phyloP scores from a whole-genome alignment of 1,139 yeast genomes.

The Saccharomycopsis hybrid region DNA sequence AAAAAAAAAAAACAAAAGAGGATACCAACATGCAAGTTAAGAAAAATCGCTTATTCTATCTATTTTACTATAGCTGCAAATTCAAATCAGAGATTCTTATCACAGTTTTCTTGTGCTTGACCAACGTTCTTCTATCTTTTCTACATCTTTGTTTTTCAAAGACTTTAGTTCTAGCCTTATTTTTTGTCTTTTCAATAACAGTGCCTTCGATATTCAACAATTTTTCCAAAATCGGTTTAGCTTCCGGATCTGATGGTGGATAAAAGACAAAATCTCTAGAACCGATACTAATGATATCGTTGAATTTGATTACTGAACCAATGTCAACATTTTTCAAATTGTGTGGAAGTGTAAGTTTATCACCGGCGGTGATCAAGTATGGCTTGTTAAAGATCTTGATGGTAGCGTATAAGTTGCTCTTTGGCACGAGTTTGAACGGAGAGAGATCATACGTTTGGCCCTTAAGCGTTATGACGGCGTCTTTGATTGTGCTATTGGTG shows the following conservation, averaged over 20 bases:
- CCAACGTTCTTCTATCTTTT: slow-evolving; percentile 69
- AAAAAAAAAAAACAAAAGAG: no score
- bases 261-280: slow-evolving; percentile 46
- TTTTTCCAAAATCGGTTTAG: slow-evolving; percentile 35
- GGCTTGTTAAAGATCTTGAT: slow-evolving; percentile 79
- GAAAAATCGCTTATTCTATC: no score
- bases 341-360: slow-evolving; percentile 71
- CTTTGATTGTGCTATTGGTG: neutral
- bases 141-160: slow-evolving; percentile 75
- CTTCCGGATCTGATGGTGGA: slow-evolving; percentile 10
- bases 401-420: slow-evolving; percentile 65
- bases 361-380: slow-evolving; percentile 88
- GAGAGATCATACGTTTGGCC: slow-evolving; percentile 27
- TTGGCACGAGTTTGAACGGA: slow-evolving; percentile 58
- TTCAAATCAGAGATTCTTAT: slow-evolving; percentile 70
- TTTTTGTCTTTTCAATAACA: slow-evolving; percentile 80
- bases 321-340: slow-evolving; percentile 67
- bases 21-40: no score
- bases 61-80: slow-evolving; percentile 29
- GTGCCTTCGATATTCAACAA: slow-evolving; percentile 58
- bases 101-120: slow-evolving; percentile 77
- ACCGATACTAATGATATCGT: slow-evolving; percentile 76
- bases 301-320: slow-evolving; percentile 71
- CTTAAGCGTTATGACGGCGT: neutral
- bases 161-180: slow-evolving; percentile 66